These are phyloP conservation scores for Phialophora macrospora DNA, from an alignment of 2,329 filamentous ascomycete genomes.

Conservation along the genomic window DNA sequence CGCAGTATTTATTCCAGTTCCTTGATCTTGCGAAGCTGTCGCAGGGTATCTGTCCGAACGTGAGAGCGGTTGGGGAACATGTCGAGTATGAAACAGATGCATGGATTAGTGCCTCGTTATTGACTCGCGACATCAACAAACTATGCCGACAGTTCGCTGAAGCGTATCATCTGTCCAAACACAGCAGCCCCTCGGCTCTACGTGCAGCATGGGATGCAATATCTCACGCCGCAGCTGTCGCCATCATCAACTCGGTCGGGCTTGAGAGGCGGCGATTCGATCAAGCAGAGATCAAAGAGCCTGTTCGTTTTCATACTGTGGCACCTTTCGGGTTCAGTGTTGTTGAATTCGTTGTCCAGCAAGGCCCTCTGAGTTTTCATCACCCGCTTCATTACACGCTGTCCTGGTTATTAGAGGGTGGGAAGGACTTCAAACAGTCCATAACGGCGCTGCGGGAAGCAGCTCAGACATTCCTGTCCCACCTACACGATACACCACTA, in stretches of 20 bases:
- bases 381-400: constrained; percentile 94
- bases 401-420: constrained; percentile 93
- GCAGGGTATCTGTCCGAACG: constrained; percentile 94
- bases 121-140: constrained; percentile 93
- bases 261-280: constrained; percentile 85
- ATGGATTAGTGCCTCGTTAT: constrained; percentile 94
- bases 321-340: constrained; percentile 57
- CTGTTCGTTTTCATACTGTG: constrained; percentile 79
- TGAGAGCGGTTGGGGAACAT: constrained; percentile 89
- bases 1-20: constrained; percentile 90
- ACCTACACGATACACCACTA: constrained; percentile 31
- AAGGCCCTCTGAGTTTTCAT: constrained; percentile 93
- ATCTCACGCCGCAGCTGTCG: constrained; percentile 71
- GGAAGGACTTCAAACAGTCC: constrained; percentile 55
- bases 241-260: constrained; percentile 87
- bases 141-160: constrained; percentile 87
- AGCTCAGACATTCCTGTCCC: constrained; percentile 64
- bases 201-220: constrained; percentile 64
- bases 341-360: constrained; percentile 85
- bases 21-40: constrained; percentile 93
- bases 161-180: constrained; percentile 62
- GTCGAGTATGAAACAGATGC: constrained; percentile 98
- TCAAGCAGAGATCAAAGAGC: constrained; percentile 84
- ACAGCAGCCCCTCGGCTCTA: constrained; percentile 23
- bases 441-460: constrained; percentile 68